A percentile compares a stretch with the other conserved stretches of the same genome.
These are phyloP conservation scores for Penicillium sp. DNA, from an alignment of 2,329 filamentous ascomycete species.

Conservation along the genomic window DNA sequence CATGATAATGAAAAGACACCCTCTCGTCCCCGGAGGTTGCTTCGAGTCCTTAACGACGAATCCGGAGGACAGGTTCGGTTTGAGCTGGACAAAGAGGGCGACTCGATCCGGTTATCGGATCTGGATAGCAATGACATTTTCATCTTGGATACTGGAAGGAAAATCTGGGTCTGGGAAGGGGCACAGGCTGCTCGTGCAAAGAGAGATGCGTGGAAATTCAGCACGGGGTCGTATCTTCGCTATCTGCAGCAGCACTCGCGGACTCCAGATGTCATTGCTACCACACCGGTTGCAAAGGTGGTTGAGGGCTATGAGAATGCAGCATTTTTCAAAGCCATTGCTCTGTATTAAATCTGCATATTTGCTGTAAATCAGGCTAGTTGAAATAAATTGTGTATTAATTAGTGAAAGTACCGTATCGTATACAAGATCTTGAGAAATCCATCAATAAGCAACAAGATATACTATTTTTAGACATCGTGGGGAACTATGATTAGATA, in stretches of 20 bases:
- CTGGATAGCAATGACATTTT: slow-evolving; percentile 61
- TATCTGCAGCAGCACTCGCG: slow-evolving; percentile 8
- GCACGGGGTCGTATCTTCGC: slow-evolving; percentile 7
- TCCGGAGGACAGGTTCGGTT: slow-evolving; percentile 55
- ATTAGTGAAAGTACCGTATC: no score
- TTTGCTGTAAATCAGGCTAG: not conserved
- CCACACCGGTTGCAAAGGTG: slow-evolving; percentile 16
- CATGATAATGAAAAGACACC: slow-evolving; percentile 8
- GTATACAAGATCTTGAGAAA: no score
- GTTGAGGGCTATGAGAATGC: slow-evolving; percentile 11
- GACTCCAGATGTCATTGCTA: slow-evolving; percentile 9
- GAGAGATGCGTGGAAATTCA: slow-evolving; percentile 52
- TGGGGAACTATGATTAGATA: no score
- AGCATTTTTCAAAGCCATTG: slow-evolving; percentile 8
- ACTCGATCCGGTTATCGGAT: slow-evolving; percentile 44
- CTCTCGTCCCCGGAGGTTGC: slow-evolving; percentile 46
- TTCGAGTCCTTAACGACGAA: slow-evolving; percentile 54
- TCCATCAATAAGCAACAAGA: no score
- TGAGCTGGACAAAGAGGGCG: slow-evolving; percentile 55
- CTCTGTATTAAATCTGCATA: not conserved
- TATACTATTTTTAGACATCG: no score
- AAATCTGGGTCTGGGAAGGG: slow-evolving; percentile 66
- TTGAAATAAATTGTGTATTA: not conserved
- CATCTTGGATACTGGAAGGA: slow-evolving; percentile 54
- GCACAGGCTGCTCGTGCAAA: slow-evolving; percentile 55